Evolutionary conservation across 306 rosid species (phyloP).

Genomic region (Urtica urens): DNA sequence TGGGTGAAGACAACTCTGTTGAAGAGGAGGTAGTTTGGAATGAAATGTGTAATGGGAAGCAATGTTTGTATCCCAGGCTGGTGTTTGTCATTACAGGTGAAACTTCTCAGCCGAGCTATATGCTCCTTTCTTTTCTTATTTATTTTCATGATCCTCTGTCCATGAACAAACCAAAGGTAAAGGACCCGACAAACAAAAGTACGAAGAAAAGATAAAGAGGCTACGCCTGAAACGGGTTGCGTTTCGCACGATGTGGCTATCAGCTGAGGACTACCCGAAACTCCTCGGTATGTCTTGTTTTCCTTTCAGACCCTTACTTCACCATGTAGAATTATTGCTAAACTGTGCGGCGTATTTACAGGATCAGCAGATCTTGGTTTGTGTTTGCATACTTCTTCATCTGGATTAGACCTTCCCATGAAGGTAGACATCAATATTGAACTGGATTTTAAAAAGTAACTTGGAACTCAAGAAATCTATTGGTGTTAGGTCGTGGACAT

Average conservation of each 20-base stretch:
- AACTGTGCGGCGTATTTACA: conserved; percentile 23
- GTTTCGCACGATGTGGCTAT: conserved; percentile 89
- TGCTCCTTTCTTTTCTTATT: not conserved
- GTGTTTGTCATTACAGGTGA: conserved; percentile 81
- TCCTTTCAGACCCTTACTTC: not conserved
- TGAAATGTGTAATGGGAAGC: conserved; percentile 51
- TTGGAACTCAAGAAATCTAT: not conserved
- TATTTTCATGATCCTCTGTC: not conserved
- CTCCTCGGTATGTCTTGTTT: conserved; percentile 54
- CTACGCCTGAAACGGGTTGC: conserved; percentile 83
- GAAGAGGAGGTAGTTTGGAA: conserved; percentile 67
- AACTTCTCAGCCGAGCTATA: too few relatives aligned
- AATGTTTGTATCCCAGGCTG: conserved; percentile 71
- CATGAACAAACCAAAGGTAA: conserved; percentile 40
- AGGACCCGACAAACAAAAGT: conserved; percentile 83
- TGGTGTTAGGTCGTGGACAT: conserved; percentile 76
- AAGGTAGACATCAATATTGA: too few relatives aligned
- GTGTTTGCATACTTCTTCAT: conserved; percentile 91
- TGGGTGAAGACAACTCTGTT: conserved; percentile 71
- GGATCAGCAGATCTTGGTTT: conserved; percentile 95
- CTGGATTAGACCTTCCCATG: conserved; percentile 98
- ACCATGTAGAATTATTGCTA: not conserved
- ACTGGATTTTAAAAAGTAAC: too few relatives aligned
- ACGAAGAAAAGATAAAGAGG: conserved; percentile 68
- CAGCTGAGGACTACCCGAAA: conserved; percentile 92